Conservation (phyloP, 2,329 filamentous ascomycete species). For the Aspergillus viridinutans region DNA sequence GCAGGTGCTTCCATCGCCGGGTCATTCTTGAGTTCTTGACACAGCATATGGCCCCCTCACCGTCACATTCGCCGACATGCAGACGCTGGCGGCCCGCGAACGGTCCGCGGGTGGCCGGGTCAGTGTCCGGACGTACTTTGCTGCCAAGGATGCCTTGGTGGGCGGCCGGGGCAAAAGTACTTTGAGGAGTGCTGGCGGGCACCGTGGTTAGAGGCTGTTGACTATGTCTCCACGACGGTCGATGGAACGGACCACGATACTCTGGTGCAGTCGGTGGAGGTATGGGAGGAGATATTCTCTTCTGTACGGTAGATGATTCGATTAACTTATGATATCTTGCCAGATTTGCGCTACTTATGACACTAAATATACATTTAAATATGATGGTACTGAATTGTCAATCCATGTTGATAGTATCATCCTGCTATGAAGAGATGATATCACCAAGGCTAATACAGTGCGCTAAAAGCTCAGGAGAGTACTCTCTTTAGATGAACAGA, state of each 20-base stretch:
- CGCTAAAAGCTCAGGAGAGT: no score
- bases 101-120: slow-evolving; percentile 10
- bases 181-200: slow-evolving; percentile 41
- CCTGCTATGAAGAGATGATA: no score
- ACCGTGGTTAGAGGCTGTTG: slow-evolving; percentile 16
- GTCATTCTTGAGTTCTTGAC: slow-evolving; percentile 14
- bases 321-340: background rate
- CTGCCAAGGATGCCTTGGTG: slow-evolving; percentile 41
- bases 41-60: slow-evolving; percentile 14
- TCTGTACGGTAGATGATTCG: background rate
- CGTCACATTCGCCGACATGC: slow-evolving; percentile 20
- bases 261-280: slow-evolving; percentile 12
- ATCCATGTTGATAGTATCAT: no score
- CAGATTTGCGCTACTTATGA: no score
- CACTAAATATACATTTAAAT: no score
- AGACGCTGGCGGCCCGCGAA: slow-evolving; percentile 10
- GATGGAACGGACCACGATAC: slow-evolving; percentile 41
- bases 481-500: no score
- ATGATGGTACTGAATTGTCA: no score
- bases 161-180: slow-evolving; percentile 39
- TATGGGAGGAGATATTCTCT: slow-evolving; percentile 14
- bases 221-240: slow-evolving; percentile 18
- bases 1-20: slow-evolving; percentile 18
- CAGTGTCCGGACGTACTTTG: slow-evolving; percentile 32
- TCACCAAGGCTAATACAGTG: no score